phyloP scores from a whole-genome alignment of 441 rosid species.

The Oxalis stricta region DNA sequence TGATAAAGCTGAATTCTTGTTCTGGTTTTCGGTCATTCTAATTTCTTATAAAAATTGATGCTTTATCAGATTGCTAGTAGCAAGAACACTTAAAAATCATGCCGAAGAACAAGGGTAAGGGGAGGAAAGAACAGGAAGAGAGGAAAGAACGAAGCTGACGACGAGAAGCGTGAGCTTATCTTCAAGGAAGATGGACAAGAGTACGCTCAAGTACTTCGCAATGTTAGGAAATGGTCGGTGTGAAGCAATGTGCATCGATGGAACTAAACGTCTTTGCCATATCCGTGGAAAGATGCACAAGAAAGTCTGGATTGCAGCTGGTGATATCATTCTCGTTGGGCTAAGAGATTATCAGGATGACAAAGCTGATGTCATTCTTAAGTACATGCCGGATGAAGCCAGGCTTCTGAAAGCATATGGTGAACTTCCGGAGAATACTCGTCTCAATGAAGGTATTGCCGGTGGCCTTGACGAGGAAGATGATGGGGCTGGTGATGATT shows the following conservation, averaged over 20 bases:
- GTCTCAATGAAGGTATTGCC: slow-evolving; percentile 69
- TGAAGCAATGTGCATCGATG: slow-evolving; percentile 61
- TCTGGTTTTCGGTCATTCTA: too few species aligned
- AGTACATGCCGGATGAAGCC: slow-evolving; percentile 83
- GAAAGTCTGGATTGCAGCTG: slow-evolving; percentile 82
- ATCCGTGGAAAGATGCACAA: slow-evolving; percentile 83
- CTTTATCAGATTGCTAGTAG: too few species aligned
- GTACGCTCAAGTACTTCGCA: slow-evolving; percentile 59
- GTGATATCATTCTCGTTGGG: slow-evolving; percentile 67
- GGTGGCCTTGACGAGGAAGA: slow-evolving; percentile 72
- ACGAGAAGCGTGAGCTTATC: slow-evolving; percentile 62
- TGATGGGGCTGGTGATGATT: slow-evolving; percentile 48
- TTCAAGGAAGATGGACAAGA: slow-evolving; percentile 81
- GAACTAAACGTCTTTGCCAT: slow-evolving; percentile 55
- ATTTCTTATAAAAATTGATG: too few species aligned
- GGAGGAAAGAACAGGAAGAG: slow-evolving; percentile 87
- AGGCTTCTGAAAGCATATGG: slow-evolving; percentile 72
- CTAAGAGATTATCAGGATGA: slow-evolving; percentile 81
- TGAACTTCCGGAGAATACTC: slow-evolving; percentile 62
- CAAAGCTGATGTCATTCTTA: slow-evolving; percentile 74
- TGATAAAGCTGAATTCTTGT: too few species aligned
- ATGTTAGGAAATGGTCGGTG: slow-evolving; percentile 74
- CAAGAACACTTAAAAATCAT: too few species aligned
- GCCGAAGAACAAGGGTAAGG: slow-evolving; percentile 79
- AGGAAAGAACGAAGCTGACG: slow-evolving; percentile 78